phyloP scores from a whole-genome alignment of 345 rosid species.

The Aurinia saxatilis region DNA sequence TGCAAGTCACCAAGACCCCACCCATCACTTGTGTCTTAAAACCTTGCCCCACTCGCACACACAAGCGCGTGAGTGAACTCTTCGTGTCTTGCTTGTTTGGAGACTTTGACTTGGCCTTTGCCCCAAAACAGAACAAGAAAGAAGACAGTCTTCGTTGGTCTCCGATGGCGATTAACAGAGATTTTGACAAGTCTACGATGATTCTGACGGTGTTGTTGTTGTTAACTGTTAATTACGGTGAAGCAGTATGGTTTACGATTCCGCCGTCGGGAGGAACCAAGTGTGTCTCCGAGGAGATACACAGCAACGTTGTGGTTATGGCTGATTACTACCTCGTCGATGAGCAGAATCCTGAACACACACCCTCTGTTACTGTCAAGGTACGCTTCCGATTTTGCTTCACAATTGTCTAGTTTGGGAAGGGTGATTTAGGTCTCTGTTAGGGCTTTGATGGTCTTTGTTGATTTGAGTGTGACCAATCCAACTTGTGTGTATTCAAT shows the following conservation, averaged over 20 bases:
- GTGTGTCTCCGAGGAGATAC: slow-evolving; percentile 94
- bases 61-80: slow-evolving; percentile 23
- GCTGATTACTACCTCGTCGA: slow-evolving; percentile 71
- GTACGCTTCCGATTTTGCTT: slow-evolving; percentile 30
- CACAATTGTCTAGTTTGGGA: not conserved
- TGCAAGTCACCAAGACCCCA: slow-evolving; percentile 9
- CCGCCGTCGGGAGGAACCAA: slow-evolving; percentile 72
- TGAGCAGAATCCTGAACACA: slow-evolving; percentile 43
- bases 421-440: too few relatives aligned
- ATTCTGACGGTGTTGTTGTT: slow-evolving; percentile 16
- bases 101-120: slow-evolving; percentile 16
- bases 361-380: slow-evolving; percentile 44
- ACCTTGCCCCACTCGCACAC: not conserved
- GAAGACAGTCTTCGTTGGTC: slow-evolving; percentile 12
- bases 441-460: too few relatives aligned
- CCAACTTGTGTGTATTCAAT: not conserved
- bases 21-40: not conserved
- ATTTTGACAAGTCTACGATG: not conserved
- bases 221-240: slow-evolving; percentile 19
- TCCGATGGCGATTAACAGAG: slow-evolving; percentile 21
- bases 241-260: slow-evolving; percentile 74
- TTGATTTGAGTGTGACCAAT: slow-evolving; percentile 2
- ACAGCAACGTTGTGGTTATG: slow-evolving; percentile 67
- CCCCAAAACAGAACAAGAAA: not conserved
- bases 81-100: not conserved